These are phyloP conservation scores for Acacia acuminata DNA, from an alignment of 306 rosid genomes.

Conservation along the genomic window DNA sequence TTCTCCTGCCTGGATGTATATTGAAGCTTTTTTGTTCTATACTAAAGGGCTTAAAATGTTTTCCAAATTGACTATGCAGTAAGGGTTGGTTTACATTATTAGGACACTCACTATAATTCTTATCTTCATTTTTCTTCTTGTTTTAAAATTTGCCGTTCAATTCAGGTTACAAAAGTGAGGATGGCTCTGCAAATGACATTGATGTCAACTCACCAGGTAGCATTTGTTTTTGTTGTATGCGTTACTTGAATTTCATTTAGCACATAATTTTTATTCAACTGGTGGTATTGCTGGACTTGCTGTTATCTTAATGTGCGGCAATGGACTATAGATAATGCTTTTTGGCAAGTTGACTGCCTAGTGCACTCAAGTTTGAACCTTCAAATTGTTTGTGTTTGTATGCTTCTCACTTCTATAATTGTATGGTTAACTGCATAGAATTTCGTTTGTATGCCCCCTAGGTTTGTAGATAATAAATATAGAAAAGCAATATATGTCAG, in stretches of 20 bases:
- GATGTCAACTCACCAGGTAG: constrained; percentile 58
- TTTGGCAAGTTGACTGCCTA: not conserved
- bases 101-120: not conserved
- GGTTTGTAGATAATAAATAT: not conserved
- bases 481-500: not conserved
- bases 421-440: not conserved
- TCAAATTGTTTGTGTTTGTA: not conserved
- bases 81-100: not conserved
- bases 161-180: constrained; percentile 77
- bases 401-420: not conserved
- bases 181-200: constrained; percentile 62
- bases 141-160: not conserved
- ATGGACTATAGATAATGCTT: not conserved
- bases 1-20: not conserved
- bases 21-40: not conserved
- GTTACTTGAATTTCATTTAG: constrained; percentile 17
- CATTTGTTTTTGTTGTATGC: constrained; percentile 28
- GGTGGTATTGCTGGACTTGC: not conserved
- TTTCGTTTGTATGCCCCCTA: not conserved
- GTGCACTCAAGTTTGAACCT: not conserved
- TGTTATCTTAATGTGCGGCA: not conserved
- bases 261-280: not conserved
- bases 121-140: not conserved
- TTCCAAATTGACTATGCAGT: not conserved
- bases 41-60: not conserved